These are phyloP conservation scores for Pouteria campechiana DNA, from an alignment of 179 eudicot species.

Conservation along the genomic window DNA sequence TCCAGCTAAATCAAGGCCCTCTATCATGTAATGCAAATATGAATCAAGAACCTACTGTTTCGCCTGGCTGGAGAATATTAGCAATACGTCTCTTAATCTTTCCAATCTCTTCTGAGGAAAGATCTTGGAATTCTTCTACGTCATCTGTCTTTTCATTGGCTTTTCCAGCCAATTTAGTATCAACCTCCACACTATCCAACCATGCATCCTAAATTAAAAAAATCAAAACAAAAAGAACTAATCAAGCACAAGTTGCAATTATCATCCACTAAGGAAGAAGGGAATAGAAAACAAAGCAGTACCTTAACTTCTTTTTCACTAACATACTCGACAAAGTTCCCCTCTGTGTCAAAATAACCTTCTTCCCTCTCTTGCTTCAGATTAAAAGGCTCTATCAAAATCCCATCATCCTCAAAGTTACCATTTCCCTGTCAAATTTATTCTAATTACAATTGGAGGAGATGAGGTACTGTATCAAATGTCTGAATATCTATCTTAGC, in stretches of 20 bases:
- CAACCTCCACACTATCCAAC: constrained; percentile 78
- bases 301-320: constrained; percentile 75
- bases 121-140: constrained; percentile 40
- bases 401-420: constrained; percentile 59
- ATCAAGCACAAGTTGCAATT: constrained; percentile 1
- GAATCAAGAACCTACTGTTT: constrained; percentile 82
- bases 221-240: background rate
- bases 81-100: constrained; percentile 87
- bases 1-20: too few species aligned
- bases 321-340: constrained; percentile 80
- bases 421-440: constrained; percentile 62
- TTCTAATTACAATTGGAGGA: too few species aligned
- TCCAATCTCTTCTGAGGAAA: constrained; percentile 57
- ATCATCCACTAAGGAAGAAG: constrained; percentile 1
- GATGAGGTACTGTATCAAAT: too few species aligned
- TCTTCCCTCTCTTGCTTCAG: constrained; percentile 81
- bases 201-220: constrained; percentile 90
- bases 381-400: constrained; percentile 75
- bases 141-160: constrained; percentile 11
- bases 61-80: constrained; percentile 78
- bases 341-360: constrained; percentile 85
- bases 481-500: too few species aligned
- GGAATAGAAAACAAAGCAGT: constrained; percentile 1
- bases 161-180: constrained; percentile 42
- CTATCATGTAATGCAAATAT: too few species aligned